These are phyloP conservation scores for Filosporella fistucella DNA, from an alignment of 495 filamentous ascomycete species.

Conservation along the genomic window DNA sequence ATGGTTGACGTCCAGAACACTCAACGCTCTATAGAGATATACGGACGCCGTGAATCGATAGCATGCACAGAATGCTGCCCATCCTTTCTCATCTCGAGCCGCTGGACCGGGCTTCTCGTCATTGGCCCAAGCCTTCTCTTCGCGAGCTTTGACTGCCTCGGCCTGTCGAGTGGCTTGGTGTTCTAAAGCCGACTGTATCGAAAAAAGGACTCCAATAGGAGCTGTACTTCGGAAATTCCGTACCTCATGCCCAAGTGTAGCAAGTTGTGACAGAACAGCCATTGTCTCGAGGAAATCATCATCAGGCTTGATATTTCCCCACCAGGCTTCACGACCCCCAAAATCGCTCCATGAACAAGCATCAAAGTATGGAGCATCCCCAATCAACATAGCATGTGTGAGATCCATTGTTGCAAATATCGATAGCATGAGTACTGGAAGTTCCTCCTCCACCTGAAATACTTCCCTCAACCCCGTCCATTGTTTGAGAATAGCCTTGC, in stretches of 20 bases:
- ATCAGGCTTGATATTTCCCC: conserved; percentile 19
- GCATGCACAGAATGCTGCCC: conserved; percentile 18
- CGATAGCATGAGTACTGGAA: conserved; percentile 31
- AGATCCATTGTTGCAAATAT: conserved; percentile 36
- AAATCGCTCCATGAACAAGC: conserved; percentile 16
- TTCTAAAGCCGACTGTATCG: conserved; percentile 18
- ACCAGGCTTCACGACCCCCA: conserved; percentile 19
- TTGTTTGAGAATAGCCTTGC: conserved; percentile 33
- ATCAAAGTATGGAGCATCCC: conserved; percentile 23
- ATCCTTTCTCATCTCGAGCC: conserved; percentile 11
- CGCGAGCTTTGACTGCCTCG: too few species aligned
- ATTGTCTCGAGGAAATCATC: conserved; percentile 23
- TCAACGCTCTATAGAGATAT: conserved; percentile 22
- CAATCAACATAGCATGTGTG: conserved; percentile 26
- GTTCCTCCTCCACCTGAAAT: conserved; percentile 22
- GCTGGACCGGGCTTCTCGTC: background rate
- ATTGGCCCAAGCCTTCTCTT: too few species aligned
- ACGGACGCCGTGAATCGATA: conserved; percentile 23
- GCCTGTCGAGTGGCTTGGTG: conserved; percentile 10
- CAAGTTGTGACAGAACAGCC: conserved; percentile 18
- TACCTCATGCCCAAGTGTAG: conserved; percentile 15
- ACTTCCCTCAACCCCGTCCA: conserved; percentile 24
- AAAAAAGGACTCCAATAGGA: conserved; percentile 13
- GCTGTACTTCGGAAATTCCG: conserved; percentile 12
- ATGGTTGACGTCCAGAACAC: conserved; percentile 19